Conservation (phyloP, 331 rosid species). For the Acacia pycnantha region DNA sequence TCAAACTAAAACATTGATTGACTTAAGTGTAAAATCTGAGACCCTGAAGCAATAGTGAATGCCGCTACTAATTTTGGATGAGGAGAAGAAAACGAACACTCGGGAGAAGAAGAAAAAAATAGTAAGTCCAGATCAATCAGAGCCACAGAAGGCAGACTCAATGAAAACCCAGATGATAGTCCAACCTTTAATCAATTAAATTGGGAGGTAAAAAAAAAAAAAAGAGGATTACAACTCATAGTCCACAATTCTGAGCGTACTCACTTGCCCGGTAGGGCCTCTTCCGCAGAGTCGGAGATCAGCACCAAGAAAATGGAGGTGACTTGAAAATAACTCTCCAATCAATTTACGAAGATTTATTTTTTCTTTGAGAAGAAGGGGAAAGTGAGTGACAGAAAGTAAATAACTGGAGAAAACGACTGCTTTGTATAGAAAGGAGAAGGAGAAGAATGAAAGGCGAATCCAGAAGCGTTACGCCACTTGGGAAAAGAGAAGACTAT, state of each 20-base stretch:
- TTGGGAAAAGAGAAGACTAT: neutral
- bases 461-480: neutral
- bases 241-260: neutral
- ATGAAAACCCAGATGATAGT: neutral
- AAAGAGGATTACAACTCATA: neutral
- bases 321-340: neutral
- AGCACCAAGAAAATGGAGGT: neutral
- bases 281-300: neutral
- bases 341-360: neutral
- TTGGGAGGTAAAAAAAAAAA: neutral
- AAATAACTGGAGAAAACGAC: neutral
- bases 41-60: neutral
- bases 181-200: neutral
- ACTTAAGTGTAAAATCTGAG: neutral
- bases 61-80: conserved; percentile 8
- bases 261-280: conserved; percentile 23
- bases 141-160: neutral
- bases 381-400: neutral
- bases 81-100: neutral
- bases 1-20: neutral
- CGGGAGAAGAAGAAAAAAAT: neutral
- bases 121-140: neutral
- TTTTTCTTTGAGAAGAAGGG: neutral
- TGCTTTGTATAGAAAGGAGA: neutral
- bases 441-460: neutral